Percentiles rank a stretch among this genome's conserved stretches.
Conservation (phyloP, 2,329 filamentous ascomycete genomes). For the Pseudopyricularia cyperi region DNA sequence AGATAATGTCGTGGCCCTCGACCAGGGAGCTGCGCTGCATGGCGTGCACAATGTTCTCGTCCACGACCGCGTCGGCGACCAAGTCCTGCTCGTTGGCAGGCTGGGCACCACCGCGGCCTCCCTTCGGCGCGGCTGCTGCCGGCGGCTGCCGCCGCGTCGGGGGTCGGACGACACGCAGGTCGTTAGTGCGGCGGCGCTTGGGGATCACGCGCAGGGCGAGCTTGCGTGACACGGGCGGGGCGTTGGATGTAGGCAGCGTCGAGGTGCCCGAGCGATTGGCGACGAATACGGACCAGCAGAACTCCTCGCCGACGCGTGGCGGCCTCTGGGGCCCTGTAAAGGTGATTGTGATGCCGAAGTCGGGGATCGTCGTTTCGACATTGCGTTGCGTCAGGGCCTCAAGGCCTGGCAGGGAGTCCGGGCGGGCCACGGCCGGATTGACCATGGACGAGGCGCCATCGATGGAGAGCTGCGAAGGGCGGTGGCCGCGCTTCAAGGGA, state of each 20-base stretch:
- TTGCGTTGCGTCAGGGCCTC: constrained; percentile 35
- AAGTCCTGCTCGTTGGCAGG: constrained; percentile 11
- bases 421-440: constrained; percentile 42
- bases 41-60: constrained; percentile 59
- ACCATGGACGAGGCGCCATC: constrained; percentile 41
- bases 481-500: constrained; percentile 47
- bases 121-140: constrained; percentile 30
- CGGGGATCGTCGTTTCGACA: constrained; percentile 32
- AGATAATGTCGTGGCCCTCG: constrained; percentile 57
- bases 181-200: constrained; percentile 42
- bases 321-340: constrained; percentile 47
- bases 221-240: constrained; percentile 37
- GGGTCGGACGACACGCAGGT: constrained; percentile 37
- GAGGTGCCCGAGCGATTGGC: constrained; percentile 46
- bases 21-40: constrained; percentile 53
- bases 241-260: constrained; percentile 6
- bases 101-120: constrained; percentile 5
- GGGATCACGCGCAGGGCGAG: constrained; percentile 58
- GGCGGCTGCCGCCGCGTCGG: constrained; percentile 13
- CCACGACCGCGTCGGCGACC: constrained; percentile 53
- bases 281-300: constrained; percentile 62
- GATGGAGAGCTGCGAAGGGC: constrained; percentile 52
- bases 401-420: constrained; percentile 46
- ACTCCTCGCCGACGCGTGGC: constrained; percentile 51
- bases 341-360: constrained; percentile 64